Evolutionary conservation across 306 rosid species (phyloP), one percentile per base, ranked within the genome.

Genomic region (Notholithocarpus densiflorus): DNA sequence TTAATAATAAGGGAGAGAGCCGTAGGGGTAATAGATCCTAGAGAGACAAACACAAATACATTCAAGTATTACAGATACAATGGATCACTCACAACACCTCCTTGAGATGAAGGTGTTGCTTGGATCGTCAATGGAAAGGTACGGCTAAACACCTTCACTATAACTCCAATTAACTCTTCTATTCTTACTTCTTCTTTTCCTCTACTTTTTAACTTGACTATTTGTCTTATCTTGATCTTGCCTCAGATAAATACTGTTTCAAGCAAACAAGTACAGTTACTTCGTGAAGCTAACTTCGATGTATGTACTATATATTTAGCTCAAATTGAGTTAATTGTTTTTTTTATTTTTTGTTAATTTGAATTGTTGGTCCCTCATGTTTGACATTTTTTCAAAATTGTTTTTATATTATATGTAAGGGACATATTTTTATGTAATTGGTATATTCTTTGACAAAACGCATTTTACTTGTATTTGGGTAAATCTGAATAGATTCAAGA

Each of bases 41-140:
- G 74, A 45, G 61, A 77, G 5, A 81, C 75, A 21, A 84, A 75
- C 68, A 15, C 76, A 19, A 72, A 76, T 66, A 88, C 86, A 29
- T 81, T 82, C 45, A 91, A 82, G 55, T 91, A 87, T 54, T 91
- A 83, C 69, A 88, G 86, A 79, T 93, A 93, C 70, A 51, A 82
- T 31, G 98, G 98, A 0, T 92, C 97, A 18, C 89, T 89, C 84
- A 92, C 97, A 3, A 78, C 77, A 66, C 97, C 95, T 83, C 95
- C 97, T 65, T 92, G 97, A 68, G 85, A 82, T 55, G 91, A 89
- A 86, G 92, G 88, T 34, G 95, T 93, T 75, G 76, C 85, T 82
- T 91, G 98, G 97, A 84, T 89, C 56, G 80, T 91, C 4, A 85
- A 85, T 64, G 86, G 77, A 73, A 85, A 85, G 92, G 94, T 91